Percentiles rank a stretch among this genome's conserved stretches.
Conservation (phyloP, 2,329 filamentous ascomycete species). For the Penicillium sp. region DNA sequence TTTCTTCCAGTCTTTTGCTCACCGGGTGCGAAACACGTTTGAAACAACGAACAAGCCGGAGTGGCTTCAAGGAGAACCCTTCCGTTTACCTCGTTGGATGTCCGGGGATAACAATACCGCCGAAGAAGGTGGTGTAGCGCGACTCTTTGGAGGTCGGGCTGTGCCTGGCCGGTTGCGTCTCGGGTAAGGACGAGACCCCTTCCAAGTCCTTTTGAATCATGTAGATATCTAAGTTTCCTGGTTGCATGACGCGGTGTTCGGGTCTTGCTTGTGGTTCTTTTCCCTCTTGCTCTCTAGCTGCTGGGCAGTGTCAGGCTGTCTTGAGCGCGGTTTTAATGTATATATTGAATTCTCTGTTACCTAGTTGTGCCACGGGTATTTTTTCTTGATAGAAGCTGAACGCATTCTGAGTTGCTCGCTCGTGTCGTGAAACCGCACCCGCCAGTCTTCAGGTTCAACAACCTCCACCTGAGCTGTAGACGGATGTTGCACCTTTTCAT, state of each 20-base stretch:
- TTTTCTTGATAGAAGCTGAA: no score
- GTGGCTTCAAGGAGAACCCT: conserved; percentile 70
- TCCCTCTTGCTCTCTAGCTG: conserved; percentile 4
- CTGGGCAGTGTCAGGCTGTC: conserved; percentile 16
- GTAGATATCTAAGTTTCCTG: conserved; percentile 5
- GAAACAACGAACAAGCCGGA: conserved; percentile 74
- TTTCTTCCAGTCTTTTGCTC: conserved; percentile 76
- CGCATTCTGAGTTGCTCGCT: no score
- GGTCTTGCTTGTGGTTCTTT: not conserved
- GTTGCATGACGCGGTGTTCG: conserved; percentile 12
- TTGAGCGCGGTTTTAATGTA: conserved; percentile 15
- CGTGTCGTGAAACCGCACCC: no score
- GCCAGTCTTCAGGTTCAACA: no score
- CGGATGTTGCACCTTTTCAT: no score
- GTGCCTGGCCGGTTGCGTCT: conserved; percentile 37
- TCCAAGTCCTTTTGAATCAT: not conserved
- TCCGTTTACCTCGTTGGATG: conserved; percentile 80
- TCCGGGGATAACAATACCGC: conserved; percentile 47
- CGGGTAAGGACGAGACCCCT: conserved; percentile 15
- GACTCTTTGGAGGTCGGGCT: conserved; percentile 38
- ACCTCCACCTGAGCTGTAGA: no score
- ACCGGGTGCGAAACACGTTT: conserved; percentile 85
- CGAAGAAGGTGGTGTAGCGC: conserved; percentile 27
- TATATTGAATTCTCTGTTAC: conserved; percentile 8
- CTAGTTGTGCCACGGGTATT: not conserved